Evolutionary conservation across 2,329 filamentous ascomycete species (phyloP), one percentile per base, ranked within the genome.

Genomic region (Trichoderma sp.): DNA sequence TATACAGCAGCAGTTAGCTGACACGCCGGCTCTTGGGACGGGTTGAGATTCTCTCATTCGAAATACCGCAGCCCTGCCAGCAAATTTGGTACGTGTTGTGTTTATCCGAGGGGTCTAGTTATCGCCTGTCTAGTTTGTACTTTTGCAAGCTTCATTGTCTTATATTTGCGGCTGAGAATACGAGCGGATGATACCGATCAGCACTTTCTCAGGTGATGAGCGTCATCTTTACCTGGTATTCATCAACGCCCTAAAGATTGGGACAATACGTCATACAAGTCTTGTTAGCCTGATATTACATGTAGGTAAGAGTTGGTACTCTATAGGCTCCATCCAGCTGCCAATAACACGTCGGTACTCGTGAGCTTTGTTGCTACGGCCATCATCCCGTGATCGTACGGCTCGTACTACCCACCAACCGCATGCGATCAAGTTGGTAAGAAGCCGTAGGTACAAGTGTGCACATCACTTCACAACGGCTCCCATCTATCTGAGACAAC

Each of bases 401-500:
- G 21, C 46, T 49, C 18, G 7, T 24, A 24, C n/a, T 49, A 5
- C 46, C 10, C 8, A 11, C 28, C 5, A 24, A 11, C 26, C 37
- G 39, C 51, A 18, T 34, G 21, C 34, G 39, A 18, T 21, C 11
- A 8, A 37, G 1, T 49, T 39, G 18, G 11, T 13, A 16, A 18
- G 21, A 11, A 39, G 30, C 37, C 13, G n/a, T 43, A 54, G 16
- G n/a, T 43, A 54, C 21, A 14, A 14, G 21, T 6, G 55, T 55
- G 32, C 60, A 55, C 34, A 64, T 55, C 49, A 30, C 39, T 28
- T 26, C 56, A 52, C 34, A 56, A 37, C 43, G 37, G 52, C 34
- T 46, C 6, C 43, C 52, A 26, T 56, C 52, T 46, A 65, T 56
- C n/a, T 56, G 61, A 65, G 51, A 56, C 51, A 37, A 26, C 26